Percentiles rank a stretch among this genome's conserved stretches.
Evolutionary conservation across 2,329 filamentous ascomycete genomes (phyloP).

Genomic region (Exophiala sp.): DNA sequence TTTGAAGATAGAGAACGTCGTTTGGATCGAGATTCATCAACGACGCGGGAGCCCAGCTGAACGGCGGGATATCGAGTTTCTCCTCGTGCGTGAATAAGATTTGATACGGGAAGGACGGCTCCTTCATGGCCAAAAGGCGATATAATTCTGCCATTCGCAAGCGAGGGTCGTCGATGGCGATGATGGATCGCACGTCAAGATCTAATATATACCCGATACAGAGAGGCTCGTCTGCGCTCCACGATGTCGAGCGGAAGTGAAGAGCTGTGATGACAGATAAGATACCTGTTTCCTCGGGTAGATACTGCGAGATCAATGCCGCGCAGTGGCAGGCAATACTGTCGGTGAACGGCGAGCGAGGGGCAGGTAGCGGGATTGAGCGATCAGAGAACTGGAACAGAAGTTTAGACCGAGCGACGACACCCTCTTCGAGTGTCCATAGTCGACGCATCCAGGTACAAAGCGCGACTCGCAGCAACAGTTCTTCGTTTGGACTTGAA

Average conservation of each 20-base stretch:
- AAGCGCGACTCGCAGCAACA: conserved; percentile 1
- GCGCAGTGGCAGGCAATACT: conserved; percentile 3
- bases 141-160: conserved; percentile 5
- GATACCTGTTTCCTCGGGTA: conserved; percentile 1
- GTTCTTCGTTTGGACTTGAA: background rate
- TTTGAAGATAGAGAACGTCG: conserved; percentile 9
- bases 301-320: conserved; percentile 2
- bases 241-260: conserved; percentile 5
- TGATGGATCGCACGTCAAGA: conserved; percentile 1
- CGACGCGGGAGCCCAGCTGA: conserved; percentile 7
- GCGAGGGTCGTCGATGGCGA: background rate
- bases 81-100: conserved; percentile 10
- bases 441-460: conserved; percentile 6
- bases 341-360: background rate
- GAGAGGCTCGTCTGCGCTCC: conserved; percentile 7
- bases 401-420: conserved; percentile 4
- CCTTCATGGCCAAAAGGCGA: conserved; percentile 1
- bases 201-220: conserved; percentile 9
- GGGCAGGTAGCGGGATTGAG: background rate
- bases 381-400: conserved; percentile 5
- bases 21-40: conserved; percentile 8
- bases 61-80: conserved; percentile 2
- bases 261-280: conserved; percentile 7
- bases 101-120: conserved; percentile 3
- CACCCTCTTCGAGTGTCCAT: conserved; percentile 8